A percentile compares a stretch with the other conserved stretches of the same genome.
These are phyloP conservation scores for Alopecurus myosuroides DNA, from an alignment of 176 grass and related monocot species.

Conservation along the genomic window DNA sequence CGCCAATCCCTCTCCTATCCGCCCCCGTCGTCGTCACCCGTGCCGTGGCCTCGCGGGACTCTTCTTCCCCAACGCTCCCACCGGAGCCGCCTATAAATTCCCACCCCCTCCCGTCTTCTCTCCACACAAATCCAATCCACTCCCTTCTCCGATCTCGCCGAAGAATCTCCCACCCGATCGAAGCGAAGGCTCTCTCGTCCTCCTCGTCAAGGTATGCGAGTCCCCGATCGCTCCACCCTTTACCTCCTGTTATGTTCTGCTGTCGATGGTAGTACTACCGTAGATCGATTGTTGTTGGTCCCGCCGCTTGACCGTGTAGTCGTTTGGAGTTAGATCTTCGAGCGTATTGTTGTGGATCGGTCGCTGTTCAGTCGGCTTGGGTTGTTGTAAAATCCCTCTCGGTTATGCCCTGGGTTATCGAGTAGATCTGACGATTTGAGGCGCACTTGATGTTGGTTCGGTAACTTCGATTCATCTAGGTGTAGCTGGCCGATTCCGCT, in stretches of 20 bases:
- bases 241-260: background rate
- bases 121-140: background rate
- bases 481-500: background rate
- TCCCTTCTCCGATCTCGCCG: background rate
- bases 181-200: background rate
- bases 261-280: too few relatives aligned
- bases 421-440: background rate
- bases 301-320: too few relatives aligned
- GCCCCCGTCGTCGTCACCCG: too few relatives aligned
- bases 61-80: too few relatives aligned
- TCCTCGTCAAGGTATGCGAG: background rate
- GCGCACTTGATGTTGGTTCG: background rate
- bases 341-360: background rate
- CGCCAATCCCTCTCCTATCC: background rate
- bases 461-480: background rate
- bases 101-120: background rate
- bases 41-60: background rate
- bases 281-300: too few relatives aligned
- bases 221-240: background rate
- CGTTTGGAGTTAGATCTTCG: background rate
- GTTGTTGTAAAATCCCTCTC: too few relatives aligned
- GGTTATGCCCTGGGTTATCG: background rate
- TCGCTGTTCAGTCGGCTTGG: too few relatives aligned
- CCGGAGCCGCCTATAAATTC: background rate
- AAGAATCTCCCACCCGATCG: background rate